Evolutionary conservation across 768 basidiomycete species (phyloP).

Genomic region (Exidia glandulosa): DNA sequence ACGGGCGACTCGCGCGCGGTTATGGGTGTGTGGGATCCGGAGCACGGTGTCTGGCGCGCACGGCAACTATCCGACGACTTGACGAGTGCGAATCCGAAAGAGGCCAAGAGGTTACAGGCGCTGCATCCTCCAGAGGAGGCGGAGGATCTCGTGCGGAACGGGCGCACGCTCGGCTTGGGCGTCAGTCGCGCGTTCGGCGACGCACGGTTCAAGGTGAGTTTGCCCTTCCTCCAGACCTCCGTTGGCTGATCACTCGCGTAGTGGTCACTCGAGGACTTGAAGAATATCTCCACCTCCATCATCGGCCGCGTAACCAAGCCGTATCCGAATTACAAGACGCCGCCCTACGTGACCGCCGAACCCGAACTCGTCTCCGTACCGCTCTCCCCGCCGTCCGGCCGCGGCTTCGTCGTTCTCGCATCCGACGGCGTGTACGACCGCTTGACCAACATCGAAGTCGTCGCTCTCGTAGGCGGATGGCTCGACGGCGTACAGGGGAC

Average conservation of each 20-base stretch:
- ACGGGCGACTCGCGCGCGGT: slow-evolving; percentile 41
- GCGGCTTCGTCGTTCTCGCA: slow-evolving; percentile 44
- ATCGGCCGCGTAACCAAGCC: slow-evolving; percentile 1
- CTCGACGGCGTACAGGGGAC: slow-evolving; percentile 17
- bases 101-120: slow-evolving; percentile 15
- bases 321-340: slow-evolving; percentile 26
- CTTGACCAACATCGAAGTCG: slow-evolving; percentile 42
- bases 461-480: slow-evolving; percentile 41
- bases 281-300: not conserved
- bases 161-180: slow-evolving; percentile 30
- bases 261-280: not conserved
- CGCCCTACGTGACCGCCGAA: slow-evolving; percentile 41
- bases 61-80: slow-evolving; percentile 36
- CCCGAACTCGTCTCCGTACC: slow-evolving; percentile 36
- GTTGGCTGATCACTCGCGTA: not conserved
- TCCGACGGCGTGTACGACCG: slow-evolving; percentile 44
- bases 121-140: slow-evolving; percentile 21
- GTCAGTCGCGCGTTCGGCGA: slow-evolving; percentile 34
- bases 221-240: not conserved
- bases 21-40: slow-evolving; percentile 30
- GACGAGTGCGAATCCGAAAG: slow-evolving; percentile 22
- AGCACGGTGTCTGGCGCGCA: slow-evolving; percentile 28
- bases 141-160: slow-evolving; percentile 16
- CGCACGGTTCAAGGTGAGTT: slow-evolving; percentile 32
- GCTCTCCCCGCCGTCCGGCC: slow-evolving; percentile 23